Percentiles rank a stretch among this genome's conserved stretches.
Conservation (phyloP, 202 grass and related monocot genomes). For the Panicum hallii region DNA sequence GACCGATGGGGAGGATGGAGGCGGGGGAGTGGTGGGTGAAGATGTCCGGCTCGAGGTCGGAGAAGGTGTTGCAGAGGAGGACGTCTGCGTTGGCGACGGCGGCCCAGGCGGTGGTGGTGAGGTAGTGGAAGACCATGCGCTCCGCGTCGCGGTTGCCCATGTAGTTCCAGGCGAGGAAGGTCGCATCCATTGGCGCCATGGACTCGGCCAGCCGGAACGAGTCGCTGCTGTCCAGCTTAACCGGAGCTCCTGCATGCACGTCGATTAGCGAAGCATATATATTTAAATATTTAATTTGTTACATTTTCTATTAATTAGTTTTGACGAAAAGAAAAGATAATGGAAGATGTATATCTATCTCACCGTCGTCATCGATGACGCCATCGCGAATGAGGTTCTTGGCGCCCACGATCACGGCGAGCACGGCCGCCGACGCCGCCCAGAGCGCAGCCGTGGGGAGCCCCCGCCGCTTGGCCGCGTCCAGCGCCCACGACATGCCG, state of each 20-base stretch:
- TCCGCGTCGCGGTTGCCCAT: conserved; percentile 38
- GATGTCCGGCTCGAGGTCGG: conserved; percentile 48
- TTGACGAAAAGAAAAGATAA: neutral
- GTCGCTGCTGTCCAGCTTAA: conserved; percentile 24
- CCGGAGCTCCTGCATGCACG: conserved; percentile 2
- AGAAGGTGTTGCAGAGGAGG: conserved; percentile 68
- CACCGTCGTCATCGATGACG: conserved; percentile 70
- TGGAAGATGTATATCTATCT: neutral
- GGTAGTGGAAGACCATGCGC: conserved; percentile 49
- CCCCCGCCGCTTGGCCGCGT: conserved; percentile 38
- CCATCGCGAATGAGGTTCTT: conserved; percentile 50
- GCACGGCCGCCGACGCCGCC: conserved; percentile 33
- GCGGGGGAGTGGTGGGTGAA: neutral
- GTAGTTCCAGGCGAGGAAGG: conserved; percentile 55
- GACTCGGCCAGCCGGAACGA: conserved; percentile 47
- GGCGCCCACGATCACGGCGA: conserved; percentile 29
- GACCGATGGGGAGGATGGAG: conserved; percentile 39
- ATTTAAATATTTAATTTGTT: no score
- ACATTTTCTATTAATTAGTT: no score
- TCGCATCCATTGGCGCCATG: conserved; percentile 45
- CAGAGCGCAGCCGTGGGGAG: conserved; percentile 53
- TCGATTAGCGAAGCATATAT: no score
- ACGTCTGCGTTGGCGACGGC: conserved; percentile 27
- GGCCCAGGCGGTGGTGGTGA: conserved; percentile 8
- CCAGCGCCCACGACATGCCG: conserved; percentile 54